phyloP scores from a whole-genome alignment of 305 asterid species.

The Euphrasia arctica region DNA sequence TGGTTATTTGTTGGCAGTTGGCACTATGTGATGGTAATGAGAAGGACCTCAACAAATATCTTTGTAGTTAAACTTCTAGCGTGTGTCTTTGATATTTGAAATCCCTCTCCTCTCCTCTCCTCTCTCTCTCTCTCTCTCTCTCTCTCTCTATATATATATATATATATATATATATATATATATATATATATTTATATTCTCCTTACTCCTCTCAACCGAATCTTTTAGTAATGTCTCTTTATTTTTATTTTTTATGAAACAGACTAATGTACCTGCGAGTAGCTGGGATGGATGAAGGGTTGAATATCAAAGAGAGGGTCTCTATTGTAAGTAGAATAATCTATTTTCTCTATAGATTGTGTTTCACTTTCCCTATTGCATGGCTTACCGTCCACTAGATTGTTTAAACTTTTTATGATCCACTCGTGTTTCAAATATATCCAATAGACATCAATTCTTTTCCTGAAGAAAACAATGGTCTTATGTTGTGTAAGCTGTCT shows the following conservation, averaged over 20 bases:
- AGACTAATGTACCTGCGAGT: slow-evolving; percentile 85
- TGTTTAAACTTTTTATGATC: slow-evolving; percentile 12
- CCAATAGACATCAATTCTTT: slow-evolving; percentile 13
- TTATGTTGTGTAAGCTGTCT: slow-evolving; percentile 1
- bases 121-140: not conserved
- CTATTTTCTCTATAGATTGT: slow-evolving; percentile 14
- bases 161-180: too few species aligned
- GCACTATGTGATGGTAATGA: slow-evolving; percentile 15
- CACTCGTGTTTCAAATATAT: slow-evolving; percentile 14
- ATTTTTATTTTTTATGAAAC: slow-evolving; percentile 33
- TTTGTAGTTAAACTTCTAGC: not conserved
- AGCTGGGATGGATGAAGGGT: slow-evolving; percentile 91
- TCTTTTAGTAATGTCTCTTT: slow-evolving; percentile 9
- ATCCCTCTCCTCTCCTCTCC: slow-evolving; percentile 7
- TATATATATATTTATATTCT: not conserved
- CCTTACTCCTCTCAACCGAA: not conserved
- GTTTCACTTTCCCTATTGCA: slow-evolving; percentile 15
- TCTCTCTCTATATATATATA: too few species aligned
- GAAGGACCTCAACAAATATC: not conserved
- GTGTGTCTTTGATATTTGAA: slow-evolving; percentile 18
- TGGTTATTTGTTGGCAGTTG: slow-evolving; percentile 9
- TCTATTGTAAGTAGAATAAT: slow-evolving; percentile 64
- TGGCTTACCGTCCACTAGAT: slow-evolving; percentile 7
- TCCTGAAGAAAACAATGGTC: not conserved
- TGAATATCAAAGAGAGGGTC: slow-evolving; percentile 74